A percentile compares a stretch with the other conserved stretches of the same genome.
Evolutionary conservation across 176 grass and related monocot species (phyloP).

Genomic region (Musa acuminata): DNA sequence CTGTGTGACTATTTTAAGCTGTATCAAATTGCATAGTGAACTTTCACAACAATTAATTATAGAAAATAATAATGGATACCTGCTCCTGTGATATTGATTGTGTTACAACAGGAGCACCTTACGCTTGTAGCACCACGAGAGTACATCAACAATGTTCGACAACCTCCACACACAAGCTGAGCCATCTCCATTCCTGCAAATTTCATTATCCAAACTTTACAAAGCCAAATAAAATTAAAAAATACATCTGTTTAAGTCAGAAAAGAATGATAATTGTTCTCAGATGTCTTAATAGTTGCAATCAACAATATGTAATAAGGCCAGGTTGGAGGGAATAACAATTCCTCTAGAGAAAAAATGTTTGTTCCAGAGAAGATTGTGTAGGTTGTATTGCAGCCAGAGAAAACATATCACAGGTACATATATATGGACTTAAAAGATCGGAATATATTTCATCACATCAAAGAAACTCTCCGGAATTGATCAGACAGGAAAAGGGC

Average conservation of each 20-base stretch:
- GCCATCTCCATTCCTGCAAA: slow-evolving; percentile 30
- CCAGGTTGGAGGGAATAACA: not conserved
- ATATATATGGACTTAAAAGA: too few relatives aligned
- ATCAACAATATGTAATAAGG: not conserved
- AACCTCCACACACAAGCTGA: slow-evolving; percentile 46
- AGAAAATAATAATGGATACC: slow-evolving; percentile 18
- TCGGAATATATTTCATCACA: not conserved
- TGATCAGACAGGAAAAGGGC: not conserved
- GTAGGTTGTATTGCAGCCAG: too few relatives aligned
- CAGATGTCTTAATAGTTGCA: not conserved
- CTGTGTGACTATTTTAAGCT: not conserved
- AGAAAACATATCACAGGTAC: too few relatives aligned
- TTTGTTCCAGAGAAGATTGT: too few relatives aligned
- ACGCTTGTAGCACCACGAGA: slow-evolving; percentile 34
- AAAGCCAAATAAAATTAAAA: not conserved
- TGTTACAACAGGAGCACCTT: slow-evolving; percentile 38
- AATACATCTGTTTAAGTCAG: not conserved
- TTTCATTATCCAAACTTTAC: not conserved
- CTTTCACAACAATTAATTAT: not conserved
- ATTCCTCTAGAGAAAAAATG: too few relatives aligned
- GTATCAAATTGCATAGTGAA: not conserved
- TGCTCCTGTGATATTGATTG: slow-evolving; percentile 42
- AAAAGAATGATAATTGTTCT: not conserved
- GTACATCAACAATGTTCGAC: slow-evolving; percentile 40
- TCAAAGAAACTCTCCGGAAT: not conserved